These are phyloP conservation scores for Senna siamea DNA, from an alignment of 306 rosid species.

Conservation along the genomic window DNA sequence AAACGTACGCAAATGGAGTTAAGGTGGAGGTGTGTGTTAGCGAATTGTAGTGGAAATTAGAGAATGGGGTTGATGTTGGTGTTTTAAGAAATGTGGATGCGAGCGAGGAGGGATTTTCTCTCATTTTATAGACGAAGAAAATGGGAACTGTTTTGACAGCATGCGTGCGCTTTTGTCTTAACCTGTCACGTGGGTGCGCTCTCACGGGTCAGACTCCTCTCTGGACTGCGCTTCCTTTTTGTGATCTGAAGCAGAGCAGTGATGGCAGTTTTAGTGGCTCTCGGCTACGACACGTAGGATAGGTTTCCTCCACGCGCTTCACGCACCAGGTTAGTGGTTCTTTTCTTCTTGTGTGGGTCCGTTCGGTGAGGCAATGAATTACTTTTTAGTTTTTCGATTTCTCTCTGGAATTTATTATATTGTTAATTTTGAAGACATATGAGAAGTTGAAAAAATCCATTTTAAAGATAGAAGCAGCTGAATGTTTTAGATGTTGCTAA, in stretches of 20 bases:
- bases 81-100: too few relatives aligned
- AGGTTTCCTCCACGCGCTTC: neutral
- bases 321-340: neutral
- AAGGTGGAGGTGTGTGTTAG: too few relatives aligned
- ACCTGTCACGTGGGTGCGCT: constrained; percentile 52
- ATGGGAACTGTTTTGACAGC: neutral
- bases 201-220: constrained; percentile 45
- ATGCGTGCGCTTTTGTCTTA: constrained; percentile 42
- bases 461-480: too few relatives aligned
- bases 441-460: too few relatives aligned
- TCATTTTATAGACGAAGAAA: constrained; percentile 27
- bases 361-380: neutral
- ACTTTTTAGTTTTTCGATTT: too few relatives aligned
- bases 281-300: neutral
- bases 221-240: neutral
- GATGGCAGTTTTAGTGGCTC: constrained; percentile 3
- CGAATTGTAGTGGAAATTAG: too few relatives aligned
- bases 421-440: too few relatives aligned
- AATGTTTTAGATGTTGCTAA: too few relatives aligned
- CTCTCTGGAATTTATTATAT: too few relatives aligned
- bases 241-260: neutral
- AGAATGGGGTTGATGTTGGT: too few relatives aligned
- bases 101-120: constrained; percentile 19
- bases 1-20: too few relatives aligned
- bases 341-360: neutral